Percentiles rank a stretch among this genome's conserved stretches.
phyloP scores from a whole-genome alignment of 2,329 filamentous ascomycete species.

The Pyrenophora teres region DNA sequence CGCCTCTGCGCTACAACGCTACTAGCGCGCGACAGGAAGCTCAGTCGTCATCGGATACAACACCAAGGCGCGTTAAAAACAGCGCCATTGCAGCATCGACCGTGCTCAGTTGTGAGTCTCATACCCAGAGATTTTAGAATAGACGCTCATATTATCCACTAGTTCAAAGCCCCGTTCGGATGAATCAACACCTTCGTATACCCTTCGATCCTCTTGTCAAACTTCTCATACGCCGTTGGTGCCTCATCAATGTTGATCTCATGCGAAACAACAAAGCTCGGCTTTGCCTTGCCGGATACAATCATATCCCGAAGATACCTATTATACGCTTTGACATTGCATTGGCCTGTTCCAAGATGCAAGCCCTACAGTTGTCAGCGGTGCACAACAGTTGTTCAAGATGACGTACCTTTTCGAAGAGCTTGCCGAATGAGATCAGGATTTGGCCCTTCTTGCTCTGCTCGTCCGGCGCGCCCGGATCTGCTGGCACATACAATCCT shows the following conservation, averaged over 20 bases:
- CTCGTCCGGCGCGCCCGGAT: constrained; percentile 67
- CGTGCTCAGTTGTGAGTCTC: constrained; percentile 3
- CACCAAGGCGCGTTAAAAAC: neutral
- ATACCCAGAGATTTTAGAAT: neutral
- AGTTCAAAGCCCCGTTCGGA: constrained; percentile 58
- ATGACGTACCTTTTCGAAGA: constrained; percentile 65
- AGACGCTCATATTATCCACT: constrained; percentile 14
- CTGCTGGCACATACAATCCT: constrained; percentile 58
- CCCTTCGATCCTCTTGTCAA: constrained; percentile 68
- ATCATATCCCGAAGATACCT: constrained; percentile 69
- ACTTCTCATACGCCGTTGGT: constrained; percentile 66
- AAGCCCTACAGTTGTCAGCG: constrained; percentile 54
- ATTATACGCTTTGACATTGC: constrained; percentile 72
- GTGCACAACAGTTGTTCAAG: neutral
- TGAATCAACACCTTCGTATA: constrained; percentile 72
- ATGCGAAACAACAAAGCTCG: constrained; percentile 69
- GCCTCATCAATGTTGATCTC: constrained; percentile 67
- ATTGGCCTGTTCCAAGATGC: constrained; percentile 65
- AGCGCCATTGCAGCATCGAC: neutral
- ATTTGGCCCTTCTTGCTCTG: constrained; percentile 67
- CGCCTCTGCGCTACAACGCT: constrained; percentile 46
- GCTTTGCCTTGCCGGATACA: constrained; percentile 66
- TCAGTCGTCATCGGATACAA: neutral
- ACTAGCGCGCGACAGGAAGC: neutral
- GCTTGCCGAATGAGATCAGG: constrained; percentile 67